These are phyloP conservation scores for Euclidium syriacum DNA, from an alignment of 345 rosid genomes.

Conservation along the genomic window DNA sequence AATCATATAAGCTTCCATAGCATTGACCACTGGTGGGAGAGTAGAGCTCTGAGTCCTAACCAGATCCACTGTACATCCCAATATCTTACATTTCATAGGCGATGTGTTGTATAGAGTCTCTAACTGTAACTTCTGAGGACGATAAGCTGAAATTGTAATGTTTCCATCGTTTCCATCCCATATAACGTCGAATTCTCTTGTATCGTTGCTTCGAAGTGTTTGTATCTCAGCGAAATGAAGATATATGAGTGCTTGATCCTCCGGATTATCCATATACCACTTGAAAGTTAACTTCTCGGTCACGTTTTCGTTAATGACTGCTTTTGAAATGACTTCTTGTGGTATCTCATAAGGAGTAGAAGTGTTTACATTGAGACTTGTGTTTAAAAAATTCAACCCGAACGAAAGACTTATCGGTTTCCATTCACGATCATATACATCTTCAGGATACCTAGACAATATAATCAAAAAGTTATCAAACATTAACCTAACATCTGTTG, in stretches of 20 bases:
- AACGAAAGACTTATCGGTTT: not conserved
- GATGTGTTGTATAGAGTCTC: slow-evolving; percentile 8
- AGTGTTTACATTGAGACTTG: slow-evolving; percentile 16
- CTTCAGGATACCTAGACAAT: slow-evolving; percentile 33
- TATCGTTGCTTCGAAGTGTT: slow-evolving; percentile 2
- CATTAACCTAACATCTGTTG: not conserved
- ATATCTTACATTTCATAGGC: slow-evolving; percentile 2
- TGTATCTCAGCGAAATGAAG: slow-evolving; percentile 35
- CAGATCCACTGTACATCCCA: not conserved
- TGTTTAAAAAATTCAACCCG: slow-evolving; percentile 15
- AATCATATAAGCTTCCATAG: slow-evolving; percentile 10
- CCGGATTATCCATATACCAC: not conserved
- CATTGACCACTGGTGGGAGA: slow-evolving; percentile 21
- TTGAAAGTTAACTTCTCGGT: slow-evolving; percentile 14
- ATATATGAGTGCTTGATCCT: slow-evolving; percentile 2
- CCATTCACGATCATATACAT: slow-evolving; percentile 41
- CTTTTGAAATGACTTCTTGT: slow-evolving; percentile 4
- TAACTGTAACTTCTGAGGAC: slow-evolving; percentile 3
- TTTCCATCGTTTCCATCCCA: slow-evolving; percentile 5
- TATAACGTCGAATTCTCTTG: slow-evolving; percentile 15
- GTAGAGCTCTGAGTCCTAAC: slow-evolving; percentile 10
- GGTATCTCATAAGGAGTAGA: slow-evolving; percentile 12
- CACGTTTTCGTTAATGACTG: slow-evolving; percentile 15
- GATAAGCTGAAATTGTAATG: slow-evolving; percentile 4
- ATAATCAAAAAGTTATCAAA: not conserved